Conservation (phyloP, 2,329 filamentous ascomycete genomes). For the Blastomyces percursus region DNA sequence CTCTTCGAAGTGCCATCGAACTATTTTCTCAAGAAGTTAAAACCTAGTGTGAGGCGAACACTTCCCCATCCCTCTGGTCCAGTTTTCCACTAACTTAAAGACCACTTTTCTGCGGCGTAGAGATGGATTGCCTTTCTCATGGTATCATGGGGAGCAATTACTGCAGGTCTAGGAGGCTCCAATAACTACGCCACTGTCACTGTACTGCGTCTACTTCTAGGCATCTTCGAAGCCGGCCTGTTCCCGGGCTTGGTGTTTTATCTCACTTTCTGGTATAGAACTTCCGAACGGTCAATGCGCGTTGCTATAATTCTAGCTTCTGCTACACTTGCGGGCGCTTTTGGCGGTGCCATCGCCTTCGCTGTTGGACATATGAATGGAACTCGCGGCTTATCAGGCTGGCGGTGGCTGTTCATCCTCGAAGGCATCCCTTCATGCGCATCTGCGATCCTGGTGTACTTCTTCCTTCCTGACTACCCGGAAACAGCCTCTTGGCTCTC, state of each 20-base stretch:
- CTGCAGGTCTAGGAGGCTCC: constrained; percentile 38
- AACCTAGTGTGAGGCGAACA: constrained; percentile 28
- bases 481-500: constrained; percentile 39
- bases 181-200: constrained; percentile 36
- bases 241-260: constrained; percentile 42
- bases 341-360: constrained; percentile 47
- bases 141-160: constrained; percentile 40
- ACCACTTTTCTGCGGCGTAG: constrained; percentile 12
- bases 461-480: constrained; percentile 41
- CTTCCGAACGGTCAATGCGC: constrained; percentile 47
- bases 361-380: constrained; percentile 35
- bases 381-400: constrained; percentile 28
- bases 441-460: constrained; percentile 33
- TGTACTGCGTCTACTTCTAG: constrained; percentile 39
- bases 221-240: constrained; percentile 41
- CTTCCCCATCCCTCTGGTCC: not conserved
- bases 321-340: constrained; percentile 44
- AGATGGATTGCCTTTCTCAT: constrained; percentile 43
- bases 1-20: constrained; percentile 43
- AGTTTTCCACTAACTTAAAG: not conserved
- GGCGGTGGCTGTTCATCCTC: constrained; percentile 40
- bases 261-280: constrained; percentile 46
- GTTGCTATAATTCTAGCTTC: constrained; percentile 46
- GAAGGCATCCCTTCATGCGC: constrained; percentile 32
- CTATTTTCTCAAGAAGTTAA: constrained; percentile 39